Conservation (phyloP, 2,329 filamentous ascomycete species). For the Stemphylium beticola region DNA sequence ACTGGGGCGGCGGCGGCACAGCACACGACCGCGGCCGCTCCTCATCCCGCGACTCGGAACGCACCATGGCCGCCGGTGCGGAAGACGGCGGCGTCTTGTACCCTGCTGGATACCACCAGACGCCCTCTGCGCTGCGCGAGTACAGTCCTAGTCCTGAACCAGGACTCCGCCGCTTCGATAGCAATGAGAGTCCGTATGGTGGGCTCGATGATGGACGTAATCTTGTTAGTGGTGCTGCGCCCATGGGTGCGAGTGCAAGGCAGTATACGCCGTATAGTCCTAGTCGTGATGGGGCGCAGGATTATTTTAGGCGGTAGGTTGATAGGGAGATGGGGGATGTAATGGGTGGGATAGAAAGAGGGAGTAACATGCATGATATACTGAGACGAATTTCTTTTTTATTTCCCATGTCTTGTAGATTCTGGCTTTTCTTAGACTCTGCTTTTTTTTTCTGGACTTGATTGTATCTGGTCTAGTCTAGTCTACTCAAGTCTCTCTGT, state of each 20-base stretch:
- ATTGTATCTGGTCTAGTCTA: too few relatives aligned
- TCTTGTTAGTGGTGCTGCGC: constrained; percentile 40
- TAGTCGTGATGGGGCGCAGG: constrained; percentile 25
- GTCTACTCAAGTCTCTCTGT: too few relatives aligned
- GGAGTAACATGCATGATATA: too few relatives aligned
- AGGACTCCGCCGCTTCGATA: constrained; percentile 25
- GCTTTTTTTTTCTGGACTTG: neutral
- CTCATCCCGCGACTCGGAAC: constrained; percentile 33
- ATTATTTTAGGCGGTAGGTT: constrained; percentile 32
- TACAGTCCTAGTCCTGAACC: constrained; percentile 49
- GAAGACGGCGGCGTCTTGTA: constrained; percentile 51
- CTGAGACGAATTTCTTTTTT: constrained; percentile 14
- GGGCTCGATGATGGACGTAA: constrained; percentile 27
- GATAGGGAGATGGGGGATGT: neutral
- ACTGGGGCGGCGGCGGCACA: constrained; percentile 21
- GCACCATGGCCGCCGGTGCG: constrained; percentile 25
- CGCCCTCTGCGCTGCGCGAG: constrained; percentile 51
- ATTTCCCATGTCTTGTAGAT: neutral
- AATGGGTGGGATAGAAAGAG: neutral
- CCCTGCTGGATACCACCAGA: constrained; percentile 56
- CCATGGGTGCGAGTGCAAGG: constrained; percentile 32
- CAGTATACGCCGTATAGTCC: constrained; percentile 41
- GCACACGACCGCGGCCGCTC: constrained; percentile 34
- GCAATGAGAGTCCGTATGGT: constrained; percentile 35
- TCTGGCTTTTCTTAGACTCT: neutral